Percentiles rank a stretch among this genome's conserved stretches.
These are phyloP conservation scores for Ogataea trehalophila DNA, from an alignment of 805 yeast genomes.

Conservation along the genomic window DNA sequence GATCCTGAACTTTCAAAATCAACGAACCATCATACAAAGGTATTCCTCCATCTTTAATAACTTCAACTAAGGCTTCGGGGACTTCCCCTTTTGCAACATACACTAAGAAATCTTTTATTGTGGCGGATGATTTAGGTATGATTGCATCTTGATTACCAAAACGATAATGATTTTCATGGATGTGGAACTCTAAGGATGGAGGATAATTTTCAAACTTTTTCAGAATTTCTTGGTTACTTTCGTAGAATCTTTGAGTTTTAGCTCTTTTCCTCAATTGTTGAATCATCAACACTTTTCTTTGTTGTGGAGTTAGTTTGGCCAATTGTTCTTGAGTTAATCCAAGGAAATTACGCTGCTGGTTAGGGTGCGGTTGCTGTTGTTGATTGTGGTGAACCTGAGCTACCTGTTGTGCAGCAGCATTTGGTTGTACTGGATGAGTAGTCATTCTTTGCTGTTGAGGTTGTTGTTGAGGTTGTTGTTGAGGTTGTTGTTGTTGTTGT, in stretches of 20 bases:
- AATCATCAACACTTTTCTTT: constrained; percentile 37
- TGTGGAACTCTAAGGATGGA: constrained; percentile 83
- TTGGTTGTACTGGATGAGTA: too few relatives aligned
- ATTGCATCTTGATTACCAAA: constrained; percentile 88
- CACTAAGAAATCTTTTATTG: constrained; percentile 73
- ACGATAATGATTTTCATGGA: constrained; percentile 85
- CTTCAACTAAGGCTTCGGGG: constrained; percentile 86
- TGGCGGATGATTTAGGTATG: constrained; percentile 73
- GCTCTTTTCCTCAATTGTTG: constrained; percentile 41
- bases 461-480: neutral
- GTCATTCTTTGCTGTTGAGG: too few relatives aligned
- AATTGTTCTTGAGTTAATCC: constrained; percentile 28
- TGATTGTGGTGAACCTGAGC: neutral
- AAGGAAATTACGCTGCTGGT: constrained; percentile 19
- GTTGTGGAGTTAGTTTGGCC: constrained; percentile 34
- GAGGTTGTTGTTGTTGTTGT: neutral
- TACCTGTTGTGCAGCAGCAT: too few relatives aligned
- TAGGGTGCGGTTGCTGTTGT: constrained; percentile 16
- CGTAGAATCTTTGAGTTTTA: constrained; percentile 54
- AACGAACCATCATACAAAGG: constrained; percentile 87
- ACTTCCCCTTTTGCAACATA: constrained; percentile 78
- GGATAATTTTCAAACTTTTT: constrained; percentile 72
- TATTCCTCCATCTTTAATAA: constrained; percentile 80
- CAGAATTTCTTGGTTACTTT: constrained; percentile 66
- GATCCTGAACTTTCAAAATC: constrained; percentile 82